phyloP scores from a whole-genome alignment of 208 protist genomes.

The Crithidia thermophila region DNA sequence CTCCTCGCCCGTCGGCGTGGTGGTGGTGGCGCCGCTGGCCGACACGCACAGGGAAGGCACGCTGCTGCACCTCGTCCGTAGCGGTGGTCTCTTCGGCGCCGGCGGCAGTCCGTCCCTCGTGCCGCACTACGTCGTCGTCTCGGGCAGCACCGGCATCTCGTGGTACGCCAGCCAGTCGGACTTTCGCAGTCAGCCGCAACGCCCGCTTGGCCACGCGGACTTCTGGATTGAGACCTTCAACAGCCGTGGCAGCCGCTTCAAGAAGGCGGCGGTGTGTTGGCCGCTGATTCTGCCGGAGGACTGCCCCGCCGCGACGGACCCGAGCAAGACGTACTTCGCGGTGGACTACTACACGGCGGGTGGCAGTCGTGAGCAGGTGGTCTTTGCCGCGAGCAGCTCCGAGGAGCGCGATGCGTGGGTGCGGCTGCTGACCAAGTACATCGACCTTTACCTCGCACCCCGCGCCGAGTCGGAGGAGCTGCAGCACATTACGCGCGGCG shows the following conservation, averaged over 20 bases:
- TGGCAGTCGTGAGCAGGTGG: constrained; percentile 32
- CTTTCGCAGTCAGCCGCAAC: constrained; percentile 16
- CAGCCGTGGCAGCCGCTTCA: constrained; percentile 72
- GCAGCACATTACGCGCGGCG: constrained; percentile 41
- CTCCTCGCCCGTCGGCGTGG: background rate
- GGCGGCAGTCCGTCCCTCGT: constrained; percentile 32
- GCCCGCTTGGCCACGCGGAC: constrained; percentile 36
- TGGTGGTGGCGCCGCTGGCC: constrained; percentile 1
- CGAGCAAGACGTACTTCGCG: constrained; percentile 50
- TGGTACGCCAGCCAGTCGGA: constrained; percentile 44
- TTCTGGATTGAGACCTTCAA: constrained; percentile 63
- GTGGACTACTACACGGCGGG: constrained; percentile 54
- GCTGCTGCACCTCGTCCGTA: constrained; percentile 48
- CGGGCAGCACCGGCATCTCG: constrained; percentile 40
- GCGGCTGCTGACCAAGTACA: constrained; percentile 64
- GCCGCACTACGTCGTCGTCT: constrained; percentile 59
- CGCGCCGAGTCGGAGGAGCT: constrained; percentile 61
- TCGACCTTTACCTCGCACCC: constrained; percentile 61
- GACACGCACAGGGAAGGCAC: constrained; percentile 41
- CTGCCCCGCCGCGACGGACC: constrained; percentile 46
- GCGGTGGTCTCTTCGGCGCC: constrained; percentile 18
- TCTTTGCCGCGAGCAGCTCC: constrained; percentile 39
- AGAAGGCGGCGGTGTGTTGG: constrained; percentile 70
- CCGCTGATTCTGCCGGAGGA: constrained; percentile 63
- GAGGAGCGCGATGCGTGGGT: constrained; percentile 67